Evolutionary conservation across 176 grass and related monocot species (phyloP).

Genomic region (Phoenix roebelenii): DNA sequence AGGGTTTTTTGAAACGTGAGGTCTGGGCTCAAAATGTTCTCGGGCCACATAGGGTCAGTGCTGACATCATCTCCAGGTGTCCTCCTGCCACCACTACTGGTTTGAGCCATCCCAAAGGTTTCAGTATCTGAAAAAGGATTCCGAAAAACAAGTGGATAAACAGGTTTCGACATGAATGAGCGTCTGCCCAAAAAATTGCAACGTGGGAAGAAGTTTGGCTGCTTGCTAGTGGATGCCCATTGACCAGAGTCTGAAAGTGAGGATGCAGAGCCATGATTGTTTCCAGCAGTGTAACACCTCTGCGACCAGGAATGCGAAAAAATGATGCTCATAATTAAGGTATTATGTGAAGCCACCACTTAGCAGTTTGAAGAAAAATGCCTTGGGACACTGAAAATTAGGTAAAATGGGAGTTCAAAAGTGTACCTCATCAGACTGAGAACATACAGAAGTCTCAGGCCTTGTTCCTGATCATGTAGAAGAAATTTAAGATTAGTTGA

Average conservation of each 20-base stretch:
- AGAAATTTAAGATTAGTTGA: conserved; percentile 30
- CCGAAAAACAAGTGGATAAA: conserved; percentile 76
- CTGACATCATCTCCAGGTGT: conserved; percentile 61
- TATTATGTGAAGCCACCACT: not conserved
- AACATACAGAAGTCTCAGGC: conserved; percentile 56
- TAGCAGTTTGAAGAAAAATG: not conserved
- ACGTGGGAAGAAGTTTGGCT: conserved; percentile 34
- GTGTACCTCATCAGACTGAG: conserved; percentile 61
- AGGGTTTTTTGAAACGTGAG: conserved; percentile 63
- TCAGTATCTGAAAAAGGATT: conserved; percentile 81
- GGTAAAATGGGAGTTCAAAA: not conserved
- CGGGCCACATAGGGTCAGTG: conserved; percentile 44
- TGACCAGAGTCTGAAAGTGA: conserved; percentile 67
- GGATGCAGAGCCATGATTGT: conserved; percentile 73
- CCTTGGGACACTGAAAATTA: not conserved
- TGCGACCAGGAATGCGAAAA: conserved; percentile 26
- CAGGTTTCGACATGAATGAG: conserved; percentile 91
- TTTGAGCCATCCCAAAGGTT: conserved; percentile 46
- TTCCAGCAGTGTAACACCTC: conserved; percentile 56
- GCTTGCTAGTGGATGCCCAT: conserved; percentile 67
- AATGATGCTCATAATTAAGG: not conserved
- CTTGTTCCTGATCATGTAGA: conserved; percentile 47
- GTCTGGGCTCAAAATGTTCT: conserved; percentile 54
- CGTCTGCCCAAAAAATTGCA: conserved; percentile 58
- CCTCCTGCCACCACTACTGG: conserved; percentile 42